phyloP scores from a whole-genome alignment of 768 basidiomycete species.

The Naganishia vishniacii region DNA sequence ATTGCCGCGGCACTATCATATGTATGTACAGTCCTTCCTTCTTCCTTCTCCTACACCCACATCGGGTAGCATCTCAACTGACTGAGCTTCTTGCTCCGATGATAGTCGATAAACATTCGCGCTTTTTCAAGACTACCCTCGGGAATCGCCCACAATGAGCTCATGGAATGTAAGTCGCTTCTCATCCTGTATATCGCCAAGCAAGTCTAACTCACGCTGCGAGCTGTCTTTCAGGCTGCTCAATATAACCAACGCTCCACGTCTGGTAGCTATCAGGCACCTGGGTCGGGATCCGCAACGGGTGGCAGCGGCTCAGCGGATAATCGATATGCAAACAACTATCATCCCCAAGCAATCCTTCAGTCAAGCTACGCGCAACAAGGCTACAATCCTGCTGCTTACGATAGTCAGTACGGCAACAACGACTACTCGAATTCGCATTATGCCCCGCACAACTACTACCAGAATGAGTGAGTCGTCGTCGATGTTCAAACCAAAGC shows the following conservation, averaged over 20 bases:
- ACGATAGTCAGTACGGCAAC: conserved; percentile 13
- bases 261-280: conserved; percentile 7
- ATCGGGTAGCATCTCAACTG: background rate
- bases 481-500: too few species aligned
- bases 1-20: background rate
- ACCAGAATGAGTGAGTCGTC: conserved; percentile 7
- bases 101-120: conserved; percentile 1
- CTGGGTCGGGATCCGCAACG: background rate
- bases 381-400: conserved; percentile 7
- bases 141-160: background rate
- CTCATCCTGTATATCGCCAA: too few species aligned
- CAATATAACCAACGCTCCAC: conserved; percentile 13
- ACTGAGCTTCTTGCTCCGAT: background rate
- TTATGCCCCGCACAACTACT: conserved; percentile 1
- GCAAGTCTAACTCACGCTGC: too few species aligned
- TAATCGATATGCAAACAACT: conserved; percentile 19
- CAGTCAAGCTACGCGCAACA: conserved; percentile 17
- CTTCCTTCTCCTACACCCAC: background rate
- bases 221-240: background rate
- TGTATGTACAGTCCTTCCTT: background rate
- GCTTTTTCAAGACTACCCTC: background rate
- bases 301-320: conserved; percentile 1
- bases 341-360: conserved; percentile 17
- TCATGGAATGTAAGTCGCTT: conserved; percentile 16
- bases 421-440: conserved; percentile 10